Base-by-base conservation (phyloP, 2,329 filamentous ascomycete species). In the Curvularia eragrostidis region DNA sequence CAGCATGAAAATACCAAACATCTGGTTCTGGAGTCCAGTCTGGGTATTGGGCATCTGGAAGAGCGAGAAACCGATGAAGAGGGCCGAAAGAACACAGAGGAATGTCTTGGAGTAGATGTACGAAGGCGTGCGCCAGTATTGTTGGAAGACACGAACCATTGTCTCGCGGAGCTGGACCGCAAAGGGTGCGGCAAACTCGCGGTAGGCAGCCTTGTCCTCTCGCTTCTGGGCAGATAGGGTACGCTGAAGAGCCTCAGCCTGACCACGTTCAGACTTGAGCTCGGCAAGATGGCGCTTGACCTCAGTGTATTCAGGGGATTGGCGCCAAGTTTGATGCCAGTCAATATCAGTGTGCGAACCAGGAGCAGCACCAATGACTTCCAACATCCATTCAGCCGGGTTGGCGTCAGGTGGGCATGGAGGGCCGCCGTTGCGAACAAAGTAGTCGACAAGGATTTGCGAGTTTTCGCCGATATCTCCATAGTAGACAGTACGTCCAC, bases 101-200 rank as follows among this genome's bases (percentile, higher is more conserved):
- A 83, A 80, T 0, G 83, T 74, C 82, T 96, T 96, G 69, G 90
- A 89, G 80, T 94, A 96, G 76, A 97, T 93, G 80, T 96, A 96
- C 5, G 88, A 85, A 0, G 93, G 93, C 0, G 89, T 93, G 59
- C 93, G 90, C 92, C 93, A 96, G 83, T 95, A 96, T 75, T 96
- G 92, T 72, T 93, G 86, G 81, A 95, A 95, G 24, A 95, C 89
- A 69, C 93, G 91, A 64, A 84, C 75, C 18, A 86, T 84, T 55
- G 91, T 90, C 70, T 88, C 83, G 54, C 78, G 79, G 41, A 94
- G 79, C 76, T 97, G 93, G 7, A 81, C 71, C 39, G 65, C 70
- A 72, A 96, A 91, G 0, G 90, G 86, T 5, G 91, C 90, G 3
- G 93, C 93, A 60, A 96, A 96, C 75, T 96, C 91, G 60, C 86